Conservation (phyloP, 768 basidiomycete genomes). For the Boletus rubroflammeus region DNA sequence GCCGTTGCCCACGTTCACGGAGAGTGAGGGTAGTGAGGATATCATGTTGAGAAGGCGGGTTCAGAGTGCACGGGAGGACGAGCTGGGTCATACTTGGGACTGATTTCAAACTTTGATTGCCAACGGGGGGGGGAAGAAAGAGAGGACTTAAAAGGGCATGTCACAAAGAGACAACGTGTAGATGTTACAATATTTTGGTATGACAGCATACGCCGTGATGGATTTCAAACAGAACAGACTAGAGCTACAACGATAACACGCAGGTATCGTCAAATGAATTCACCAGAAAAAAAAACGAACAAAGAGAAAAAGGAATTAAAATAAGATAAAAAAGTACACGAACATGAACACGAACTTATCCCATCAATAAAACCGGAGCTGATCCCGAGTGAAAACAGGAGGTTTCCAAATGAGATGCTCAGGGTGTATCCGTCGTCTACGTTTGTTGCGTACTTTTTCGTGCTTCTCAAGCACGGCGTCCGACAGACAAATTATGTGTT, state of each 20-base stretch:
- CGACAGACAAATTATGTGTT: slow-evolving; percentile 89
- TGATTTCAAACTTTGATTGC: background rate
- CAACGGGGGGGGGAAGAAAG: background rate
- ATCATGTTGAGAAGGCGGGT: slow-evolving; percentile 21
- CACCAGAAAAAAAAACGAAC: background rate
- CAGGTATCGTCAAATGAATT: slow-evolving; percentile 3
- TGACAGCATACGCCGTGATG: slow-evolving; percentile 10
- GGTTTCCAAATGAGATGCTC: slow-evolving; percentile 91
- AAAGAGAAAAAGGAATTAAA: background rate
- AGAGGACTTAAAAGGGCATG: background rate
- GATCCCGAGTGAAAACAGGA: slow-evolving; percentile 86
- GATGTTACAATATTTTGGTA: slow-evolving; percentile 13
- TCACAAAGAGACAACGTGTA: slow-evolving; percentile 9
- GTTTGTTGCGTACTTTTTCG: slow-evolving; percentile 78
- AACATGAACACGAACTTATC: too few species aligned
- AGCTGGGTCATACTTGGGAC: slow-evolving; percentile 5
- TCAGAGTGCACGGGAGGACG: slow-evolving; percentile 3
- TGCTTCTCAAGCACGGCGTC: slow-evolving; percentile 90
- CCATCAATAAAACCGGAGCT: slow-evolving; percentile 64
- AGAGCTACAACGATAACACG: slow-evolving; percentile 25
- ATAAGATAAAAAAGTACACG: too few species aligned
- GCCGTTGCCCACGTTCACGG: slow-evolving; percentile 14
- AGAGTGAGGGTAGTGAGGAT: slow-evolving; percentile 8
- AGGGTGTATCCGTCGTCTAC: slow-evolving; percentile 72
- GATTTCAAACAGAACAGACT: slow-evolving; percentile 10